Evolutionary conservation across 83 land plant species (phyloP).

Genomic region (Picea mariana): DNA sequence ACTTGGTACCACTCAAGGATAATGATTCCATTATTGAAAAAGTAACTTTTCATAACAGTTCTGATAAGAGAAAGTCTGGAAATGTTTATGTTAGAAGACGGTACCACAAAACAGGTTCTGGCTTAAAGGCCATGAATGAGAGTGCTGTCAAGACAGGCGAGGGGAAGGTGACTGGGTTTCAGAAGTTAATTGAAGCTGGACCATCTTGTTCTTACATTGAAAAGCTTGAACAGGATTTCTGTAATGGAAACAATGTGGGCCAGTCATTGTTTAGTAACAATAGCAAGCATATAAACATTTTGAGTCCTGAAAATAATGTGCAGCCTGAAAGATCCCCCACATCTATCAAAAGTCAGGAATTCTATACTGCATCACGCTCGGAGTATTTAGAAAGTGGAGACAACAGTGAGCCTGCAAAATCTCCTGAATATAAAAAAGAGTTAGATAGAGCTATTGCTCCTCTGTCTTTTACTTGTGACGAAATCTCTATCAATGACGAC

Average conservation of each 20-base stretch:
- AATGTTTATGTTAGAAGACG: constrained; percentile 14
- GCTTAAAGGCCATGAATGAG: not conserved
- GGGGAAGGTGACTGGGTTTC: not conserved
- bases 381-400: not conserved
- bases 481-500: not conserved
- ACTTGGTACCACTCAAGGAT: not conserved
- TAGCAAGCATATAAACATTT: not conserved
- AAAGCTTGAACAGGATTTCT: no score
- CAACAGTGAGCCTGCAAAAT: not conserved
- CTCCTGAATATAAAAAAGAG: not conserved
- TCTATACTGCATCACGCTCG: not conserved
- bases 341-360: not conserved
- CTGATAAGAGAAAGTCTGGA: not conserved
- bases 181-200: not conserved
- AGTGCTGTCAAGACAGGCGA: not conserved
- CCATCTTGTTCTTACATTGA: no score
- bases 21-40: not conserved
- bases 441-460: not conserved
- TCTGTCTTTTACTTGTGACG: no score
- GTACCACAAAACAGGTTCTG: not conserved
- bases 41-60: not conserved
- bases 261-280: not conserved
- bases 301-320: no score
- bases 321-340: not conserved
- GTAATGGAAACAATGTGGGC: no score